Conservation (phyloP, 345 rosid species). For the Pugionium cornutum region DNA sequence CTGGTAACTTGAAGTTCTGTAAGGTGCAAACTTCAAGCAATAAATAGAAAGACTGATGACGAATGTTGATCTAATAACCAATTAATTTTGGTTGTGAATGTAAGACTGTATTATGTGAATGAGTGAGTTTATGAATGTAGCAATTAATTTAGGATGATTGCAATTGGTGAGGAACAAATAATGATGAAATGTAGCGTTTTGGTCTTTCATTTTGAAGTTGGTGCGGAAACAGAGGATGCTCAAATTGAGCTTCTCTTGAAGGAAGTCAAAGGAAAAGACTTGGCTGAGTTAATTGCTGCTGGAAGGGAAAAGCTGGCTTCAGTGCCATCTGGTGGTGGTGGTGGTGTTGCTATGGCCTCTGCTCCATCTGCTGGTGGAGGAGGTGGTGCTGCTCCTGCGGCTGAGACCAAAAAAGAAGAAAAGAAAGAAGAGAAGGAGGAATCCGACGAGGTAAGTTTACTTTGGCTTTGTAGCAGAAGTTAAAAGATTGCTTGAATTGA, state of each 20-base stretch:
- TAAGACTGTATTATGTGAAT: too few species aligned
- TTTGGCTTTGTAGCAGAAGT: neutral
- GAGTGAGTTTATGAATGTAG: too few species aligned
- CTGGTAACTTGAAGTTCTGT: too few species aligned
- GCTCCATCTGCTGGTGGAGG: conserved; percentile 45
- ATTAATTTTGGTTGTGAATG: too few species aligned
- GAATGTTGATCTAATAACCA: too few species aligned
- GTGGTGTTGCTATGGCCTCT: conserved; percentile 46
- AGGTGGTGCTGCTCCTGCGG: conserved; percentile 48
- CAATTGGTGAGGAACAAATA: neutral
- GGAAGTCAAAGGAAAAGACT: conserved; percentile 67
- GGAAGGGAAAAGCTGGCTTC: conserved; percentile 88
- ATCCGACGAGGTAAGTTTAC: conserved; percentile 66
- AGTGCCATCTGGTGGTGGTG: conserved; percentile 68
- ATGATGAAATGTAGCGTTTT: neutral
- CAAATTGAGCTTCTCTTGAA: conserved; percentile 64
- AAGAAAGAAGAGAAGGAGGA: conserved; percentile 81
- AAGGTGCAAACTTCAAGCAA: too few species aligned
- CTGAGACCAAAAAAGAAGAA: conserved; percentile 78
- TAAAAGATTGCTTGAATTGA: neutral
- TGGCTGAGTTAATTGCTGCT: conserved; percentile 73
- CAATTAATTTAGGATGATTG: too few species aligned
- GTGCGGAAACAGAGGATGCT: conserved; percentile 63
- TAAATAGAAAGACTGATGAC: too few species aligned
- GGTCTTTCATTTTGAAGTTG: conserved; percentile 46